Evolutionary conservation across 768 basidiomycete genomes (phyloP), one percentile per base, ranked within the genome.

Genomic region (Hysterangium stoloniferum): DNA sequence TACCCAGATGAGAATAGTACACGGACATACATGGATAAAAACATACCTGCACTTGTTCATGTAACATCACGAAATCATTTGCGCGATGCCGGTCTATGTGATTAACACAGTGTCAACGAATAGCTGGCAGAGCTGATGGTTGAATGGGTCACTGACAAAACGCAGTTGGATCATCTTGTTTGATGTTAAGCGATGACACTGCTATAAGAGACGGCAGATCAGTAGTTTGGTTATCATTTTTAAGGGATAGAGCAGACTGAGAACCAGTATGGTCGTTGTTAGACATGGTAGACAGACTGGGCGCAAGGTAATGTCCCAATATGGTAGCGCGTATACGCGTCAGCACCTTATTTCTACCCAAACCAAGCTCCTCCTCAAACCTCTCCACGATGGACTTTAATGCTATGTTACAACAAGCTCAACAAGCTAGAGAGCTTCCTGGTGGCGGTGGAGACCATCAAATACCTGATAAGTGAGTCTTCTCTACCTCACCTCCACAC

Each of bases 41-140:
- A 41, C 64, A 12, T 57, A 90, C 92, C 71, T 91, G 76, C 47
- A 95, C 87, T 71, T 95, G 89, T 55, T 89, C 82, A 66, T 93
- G 89, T n/a, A 95, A 77, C 42, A 91, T 86, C 20, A 89, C 72
- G 59, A 86, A 93, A 56, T 93, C 87, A 52, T 70, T 70, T 34
- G 78, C 74, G 22, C 66, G 71, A 48, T 62, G 60, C 36, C 59
- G 57, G 50, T 70, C 72, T 74, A 52, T 9, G 13, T 13, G n/a
- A 38, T 59, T 33, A 56, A 57, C 11, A 46, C 38, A 6, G 27
- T 38, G 34, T 36, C 34, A 36, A 36, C 32, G 13, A 38, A 22
- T 8, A 9, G 22, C 11, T 45, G 22, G 33, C 28, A 2, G n/a
- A 3, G 12, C 11, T 7, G 13, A 13, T 15, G 29, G 29, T n/a